Conservation (phyloP, 768 basidiomycete species). For the Macrocybe gigantea region DNA sequence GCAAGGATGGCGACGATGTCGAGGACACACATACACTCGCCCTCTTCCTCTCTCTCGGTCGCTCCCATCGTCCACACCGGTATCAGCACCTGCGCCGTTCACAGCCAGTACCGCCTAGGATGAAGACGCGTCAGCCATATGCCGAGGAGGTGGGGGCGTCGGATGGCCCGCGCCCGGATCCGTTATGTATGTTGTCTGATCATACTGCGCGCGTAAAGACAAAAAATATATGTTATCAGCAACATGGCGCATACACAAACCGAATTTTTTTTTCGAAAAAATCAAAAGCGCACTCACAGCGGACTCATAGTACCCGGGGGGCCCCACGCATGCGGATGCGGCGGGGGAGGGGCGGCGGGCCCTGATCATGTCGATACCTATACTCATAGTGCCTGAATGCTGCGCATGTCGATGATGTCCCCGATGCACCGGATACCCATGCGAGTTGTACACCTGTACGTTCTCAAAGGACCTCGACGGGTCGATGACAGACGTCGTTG, state of each 20-base stretch:
- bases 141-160: slow-evolving; percentile 13
- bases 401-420: slow-evolving; percentile 37
- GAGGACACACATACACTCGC: too few species aligned
- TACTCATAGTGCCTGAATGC: slow-evolving; percentile 43
- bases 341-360: too few species aligned
- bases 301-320: slow-evolving; percentile 51
- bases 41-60: background rate
- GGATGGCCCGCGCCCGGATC: slow-evolving; percentile 37
- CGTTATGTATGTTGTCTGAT: slow-evolving; percentile 48
- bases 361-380: slow-evolving; percentile 58
- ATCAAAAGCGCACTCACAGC: slow-evolving; percentile 29
- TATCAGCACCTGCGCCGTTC: slow-evolving; percentile 59
- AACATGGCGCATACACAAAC: background rate
- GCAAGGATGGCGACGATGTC: too few species aligned
- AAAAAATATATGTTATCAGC: background rate
- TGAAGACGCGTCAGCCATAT: slow-evolving; percentile 26
- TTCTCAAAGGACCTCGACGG: too few species aligned
- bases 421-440: slow-evolving; percentile 30
- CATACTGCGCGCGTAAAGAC: slow-evolving; percentile 34
- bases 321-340: slow-evolving; percentile 32
- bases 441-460: slow-evolving; percentile 25
- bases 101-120: slow-evolving; percentile 26
- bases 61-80: slow-evolving; percentile 51
- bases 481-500: too few species aligned
- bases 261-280: background rate